Percentiles rank a stretch among this genome's conserved stretches.
Conservation (phyloP, 331 rosid genomes). For the Malus hybrid region DNA sequence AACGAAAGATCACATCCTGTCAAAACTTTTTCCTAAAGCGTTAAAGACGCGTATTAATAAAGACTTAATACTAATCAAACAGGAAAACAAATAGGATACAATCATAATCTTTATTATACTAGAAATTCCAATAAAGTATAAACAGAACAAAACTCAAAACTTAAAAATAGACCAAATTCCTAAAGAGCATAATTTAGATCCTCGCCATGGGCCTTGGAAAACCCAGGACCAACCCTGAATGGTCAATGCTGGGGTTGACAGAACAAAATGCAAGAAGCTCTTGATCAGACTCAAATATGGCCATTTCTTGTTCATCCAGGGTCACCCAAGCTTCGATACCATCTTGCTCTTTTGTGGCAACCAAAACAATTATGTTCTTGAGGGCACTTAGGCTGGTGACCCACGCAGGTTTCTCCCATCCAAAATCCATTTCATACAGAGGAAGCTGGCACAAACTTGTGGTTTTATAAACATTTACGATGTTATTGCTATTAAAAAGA, state of each 20-base stretch:
- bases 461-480: neutral
- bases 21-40: too few relatives aligned
- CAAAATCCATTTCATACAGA: constrained; percentile 6
- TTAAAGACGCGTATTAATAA: too few relatives aligned
- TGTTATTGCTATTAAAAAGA: neutral
- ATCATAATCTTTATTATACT: too few relatives aligned
- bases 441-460: constrained; percentile 1
- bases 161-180: too few relatives aligned
- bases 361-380: constrained; percentile 1
- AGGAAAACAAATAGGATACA: too few relatives aligned
- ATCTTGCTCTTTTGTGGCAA: neutral
- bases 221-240: neutral
- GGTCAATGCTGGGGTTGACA: neutral
- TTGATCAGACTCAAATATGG: neutral
- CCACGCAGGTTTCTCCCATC: neutral
- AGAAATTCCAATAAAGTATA: too few relatives aligned
- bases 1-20: too few relatives aligned
- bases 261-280: constrained; percentile 7
- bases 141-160: too few relatives aligned
- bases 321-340: too few relatives aligned
- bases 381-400: neutral
- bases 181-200: neutral
- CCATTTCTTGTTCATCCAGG: neutral
- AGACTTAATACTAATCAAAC: too few relatives aligned
- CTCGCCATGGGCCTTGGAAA: too few relatives aligned